phyloP scores from a whole-genome alignment of 2,329 filamentous ascomycete genomes.

The Rhynchosporium secalis region DNA sequence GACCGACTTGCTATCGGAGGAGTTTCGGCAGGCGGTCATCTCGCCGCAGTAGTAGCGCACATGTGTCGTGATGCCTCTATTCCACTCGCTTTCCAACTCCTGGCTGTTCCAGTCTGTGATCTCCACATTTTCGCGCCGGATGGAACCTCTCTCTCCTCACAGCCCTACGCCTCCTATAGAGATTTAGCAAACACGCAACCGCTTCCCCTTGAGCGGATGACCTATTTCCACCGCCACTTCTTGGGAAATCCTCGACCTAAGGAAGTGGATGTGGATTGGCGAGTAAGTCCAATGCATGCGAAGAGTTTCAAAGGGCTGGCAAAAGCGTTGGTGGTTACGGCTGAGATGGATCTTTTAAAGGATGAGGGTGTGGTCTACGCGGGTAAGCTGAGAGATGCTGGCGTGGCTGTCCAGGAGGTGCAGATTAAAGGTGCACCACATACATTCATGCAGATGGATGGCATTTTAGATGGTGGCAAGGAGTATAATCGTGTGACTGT shows the following conservation, averaged over 20 bases:
- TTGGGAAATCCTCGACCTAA: constrained; percentile 19
- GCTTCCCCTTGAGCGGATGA: constrained; percentile 25
- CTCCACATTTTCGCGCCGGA: constrained; percentile 21
- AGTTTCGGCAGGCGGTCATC: constrained; percentile 27
- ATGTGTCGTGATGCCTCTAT: constrained; percentile 26
- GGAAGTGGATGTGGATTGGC: constrained; percentile 15
- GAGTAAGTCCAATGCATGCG: constrained; percentile 34
- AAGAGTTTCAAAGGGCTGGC: constrained; percentile 36
- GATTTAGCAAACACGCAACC: constrained; percentile 26
- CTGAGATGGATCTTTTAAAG: constrained; percentile 42
- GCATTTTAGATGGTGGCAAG: constrained; percentile 25
- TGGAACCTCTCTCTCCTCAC: not conserved
- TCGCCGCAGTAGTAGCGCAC: constrained; percentile 27
- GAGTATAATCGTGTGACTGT: constrained; percentile 27
- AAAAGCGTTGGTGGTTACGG: constrained; percentile 40
- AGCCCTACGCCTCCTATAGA: constrained; percentile 26
- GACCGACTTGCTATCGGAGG: constrained; percentile 28
- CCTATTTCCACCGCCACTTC: constrained; percentile 26
- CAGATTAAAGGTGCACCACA: constrained; percentile 28
- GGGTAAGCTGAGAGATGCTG: constrained; percentile 26
- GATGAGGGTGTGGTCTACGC: constrained; percentile 40
- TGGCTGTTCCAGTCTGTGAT: constrained; percentile 27
- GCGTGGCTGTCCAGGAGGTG: constrained; percentile 20
- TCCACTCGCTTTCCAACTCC: constrained; percentile 28
- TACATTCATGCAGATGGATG: constrained; percentile 31